Percentiles rank a stretch among this genome's conserved stretches.
Conservation (phyloP, 495 filamentous ascomycete species). For the Hapsidospora chrysogenum region DNA sequence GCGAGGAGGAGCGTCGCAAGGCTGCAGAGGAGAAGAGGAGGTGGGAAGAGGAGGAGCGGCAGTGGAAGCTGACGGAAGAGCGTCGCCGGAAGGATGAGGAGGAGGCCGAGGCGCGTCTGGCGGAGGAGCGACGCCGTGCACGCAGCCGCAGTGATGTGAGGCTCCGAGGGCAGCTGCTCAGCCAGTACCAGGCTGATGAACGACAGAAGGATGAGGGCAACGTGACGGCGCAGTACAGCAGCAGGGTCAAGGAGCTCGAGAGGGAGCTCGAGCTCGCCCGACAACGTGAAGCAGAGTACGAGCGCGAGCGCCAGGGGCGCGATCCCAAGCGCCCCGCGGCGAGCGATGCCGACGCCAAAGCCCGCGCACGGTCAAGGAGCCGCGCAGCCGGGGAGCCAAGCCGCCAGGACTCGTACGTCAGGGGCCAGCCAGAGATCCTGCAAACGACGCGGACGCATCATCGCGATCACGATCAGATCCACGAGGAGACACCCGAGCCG, state of each 20-base stretch:
- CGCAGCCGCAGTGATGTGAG: constrained; percentile 43
- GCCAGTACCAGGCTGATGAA: constrained; percentile 65
- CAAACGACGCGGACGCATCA: constrained; percentile 51
- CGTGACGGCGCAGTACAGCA: too few species aligned
- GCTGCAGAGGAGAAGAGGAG: constrained; percentile 60
- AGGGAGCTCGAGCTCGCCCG: constrained; percentile 71
- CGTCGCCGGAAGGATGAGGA: constrained; percentile 54
- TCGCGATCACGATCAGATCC: constrained; percentile 14
- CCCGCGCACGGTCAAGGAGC: constrained; percentile 20
- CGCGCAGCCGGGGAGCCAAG: constrained; percentile 37
- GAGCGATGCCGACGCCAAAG: constrained; percentile 25
- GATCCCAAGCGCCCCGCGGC: constrained; percentile 16
- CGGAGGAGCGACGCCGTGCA: constrained; percentile 47
- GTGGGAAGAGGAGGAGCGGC: constrained; percentile 75
- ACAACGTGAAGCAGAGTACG: constrained; percentile 71
- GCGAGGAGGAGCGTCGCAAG: constrained; percentile 51
- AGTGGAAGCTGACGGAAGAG: constrained; percentile 72
- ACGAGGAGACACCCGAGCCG: neutral
- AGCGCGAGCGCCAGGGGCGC: constrained; percentile 58
- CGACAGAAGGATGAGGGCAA: too few species aligned
- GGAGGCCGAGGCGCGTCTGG: constrained; percentile 47
- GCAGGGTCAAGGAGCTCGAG: constrained; percentile 66
- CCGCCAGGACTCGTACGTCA: constrained; percentile 45
- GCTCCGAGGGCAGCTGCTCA: constrained; percentile 70
- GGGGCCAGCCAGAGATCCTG: constrained; percentile 59